Evolutionary conservation across 345 rosid genomes (phyloP).

Genomic region (Lepidium aucheri): DNA sequence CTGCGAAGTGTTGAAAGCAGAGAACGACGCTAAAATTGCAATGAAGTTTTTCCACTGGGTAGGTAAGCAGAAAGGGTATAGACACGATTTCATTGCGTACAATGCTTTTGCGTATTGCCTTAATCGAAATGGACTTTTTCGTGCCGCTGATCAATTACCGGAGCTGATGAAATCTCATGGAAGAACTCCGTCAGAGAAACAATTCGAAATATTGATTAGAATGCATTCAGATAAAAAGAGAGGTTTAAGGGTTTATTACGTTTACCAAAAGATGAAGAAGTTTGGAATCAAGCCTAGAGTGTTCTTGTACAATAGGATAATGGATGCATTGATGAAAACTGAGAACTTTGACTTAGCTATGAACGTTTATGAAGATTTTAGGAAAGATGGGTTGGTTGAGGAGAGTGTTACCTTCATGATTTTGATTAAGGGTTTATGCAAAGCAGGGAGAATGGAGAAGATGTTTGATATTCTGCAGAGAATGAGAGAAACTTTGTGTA

Average conservation of each 20-base stretch:
- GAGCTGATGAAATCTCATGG: conserved; percentile 90
- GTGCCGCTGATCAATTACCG: conserved; percentile 84
- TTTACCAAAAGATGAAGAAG: conserved; percentile 86
- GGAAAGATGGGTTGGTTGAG: conserved; percentile 57
- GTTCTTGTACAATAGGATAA: conserved; percentile 70
- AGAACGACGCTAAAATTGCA: conserved; percentile 43
- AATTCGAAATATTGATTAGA: conserved; percentile 87
- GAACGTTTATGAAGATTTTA: conserved; percentile 76
- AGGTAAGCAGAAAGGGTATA: conserved; percentile 82
- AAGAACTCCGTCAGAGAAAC: conserved; percentile 66
- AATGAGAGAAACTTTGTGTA: conserved; percentile 64
- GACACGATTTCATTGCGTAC: conserved; percentile 63
- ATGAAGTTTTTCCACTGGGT: conserved; percentile 90
- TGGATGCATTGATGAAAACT: conserved; percentile 60
- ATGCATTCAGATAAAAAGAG: conserved; percentile 82
- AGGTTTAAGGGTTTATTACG: conserved; percentile 69
- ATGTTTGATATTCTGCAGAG: conserved; percentile 52
- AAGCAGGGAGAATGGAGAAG: conserved; percentile 51
- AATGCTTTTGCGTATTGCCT: conserved; percentile 89
- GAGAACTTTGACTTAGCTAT: conserved; percentile 66
- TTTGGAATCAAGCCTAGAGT: conserved; percentile 64
- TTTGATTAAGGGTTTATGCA: conserved; percentile 71
- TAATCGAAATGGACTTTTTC: conserved; percentile 46
- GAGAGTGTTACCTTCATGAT: conserved; percentile 73
- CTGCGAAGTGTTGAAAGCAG: conserved; percentile 67